phyloP scores from a whole-genome alignment of 2,329 filamentous ascomycete species.

The Alternaria brassicicola region DNA sequence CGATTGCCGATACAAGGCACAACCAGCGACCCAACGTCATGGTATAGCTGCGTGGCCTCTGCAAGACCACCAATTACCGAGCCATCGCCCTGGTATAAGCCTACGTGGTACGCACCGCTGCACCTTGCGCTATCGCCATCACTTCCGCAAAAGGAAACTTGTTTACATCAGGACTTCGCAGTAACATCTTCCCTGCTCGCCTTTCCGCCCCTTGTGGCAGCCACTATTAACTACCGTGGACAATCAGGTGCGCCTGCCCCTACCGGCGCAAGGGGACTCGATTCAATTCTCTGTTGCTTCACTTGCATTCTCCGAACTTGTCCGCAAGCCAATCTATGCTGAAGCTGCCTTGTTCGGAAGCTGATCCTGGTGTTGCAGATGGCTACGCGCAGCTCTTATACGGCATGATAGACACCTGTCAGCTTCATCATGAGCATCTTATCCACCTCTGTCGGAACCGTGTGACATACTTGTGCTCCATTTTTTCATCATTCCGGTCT shows the following conservation, averaged over 20 bases:
- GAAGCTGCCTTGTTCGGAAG: constrained; percentile 20
- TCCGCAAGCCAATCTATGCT: constrained; percentile 23
- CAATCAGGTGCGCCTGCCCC: not conserved
- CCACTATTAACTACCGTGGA: not conserved
- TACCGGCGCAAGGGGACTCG: not conserved
- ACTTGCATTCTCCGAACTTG: constrained; percentile 29
- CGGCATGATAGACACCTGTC: not conserved
- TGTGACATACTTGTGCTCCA: constrained; percentile 8
- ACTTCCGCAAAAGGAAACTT: constrained; percentile 30
- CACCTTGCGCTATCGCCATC: constrained; percentile 30
- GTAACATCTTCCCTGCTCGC: constrained; percentile 10
- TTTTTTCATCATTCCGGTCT: constrained; percentile 12
- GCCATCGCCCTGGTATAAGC: constrained; percentile 19
- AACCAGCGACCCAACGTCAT: constrained; percentile 28
- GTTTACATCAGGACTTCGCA: constrained; percentile 20
- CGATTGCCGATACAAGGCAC: constrained; percentile 40
- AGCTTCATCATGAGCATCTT: not conserved
- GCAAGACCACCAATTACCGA: constrained; percentile 28
- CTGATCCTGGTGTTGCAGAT: constrained; percentile 24
- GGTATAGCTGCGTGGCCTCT: constrained; percentile 23
- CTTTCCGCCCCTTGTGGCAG: constrained; percentile 17
- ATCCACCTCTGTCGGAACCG: constrained; percentile 2
- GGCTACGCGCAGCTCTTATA: constrained; percentile 23
- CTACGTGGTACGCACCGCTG: constrained; percentile 29
- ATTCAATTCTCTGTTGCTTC: not conserved